These are phyloP conservation scores for Cryptococcus jaspeensis DNA, from an alignment of 1,284 basidiomycete species.

Conservation along the genomic window DNA sequence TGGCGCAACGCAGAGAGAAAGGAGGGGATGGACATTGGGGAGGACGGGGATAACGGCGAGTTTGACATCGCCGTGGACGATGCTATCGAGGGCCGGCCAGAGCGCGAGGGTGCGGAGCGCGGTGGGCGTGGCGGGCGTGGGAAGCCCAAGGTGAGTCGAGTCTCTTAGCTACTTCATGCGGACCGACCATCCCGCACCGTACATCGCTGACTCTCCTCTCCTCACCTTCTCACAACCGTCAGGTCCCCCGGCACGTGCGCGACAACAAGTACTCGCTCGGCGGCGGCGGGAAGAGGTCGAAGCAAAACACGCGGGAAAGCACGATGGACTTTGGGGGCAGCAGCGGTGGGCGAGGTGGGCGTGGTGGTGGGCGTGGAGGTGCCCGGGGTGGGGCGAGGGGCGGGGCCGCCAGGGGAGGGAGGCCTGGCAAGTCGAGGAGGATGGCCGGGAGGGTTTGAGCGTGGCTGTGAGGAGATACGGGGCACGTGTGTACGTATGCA, in stretches of 20 bases:
- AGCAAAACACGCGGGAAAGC: constrained; percentile 76
- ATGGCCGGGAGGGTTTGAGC: constrained; percentile 20
- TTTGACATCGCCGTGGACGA: constrained; percentile 85
- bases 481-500: constrained; percentile 1
- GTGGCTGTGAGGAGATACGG: not conserved
- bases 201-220: not conserved
- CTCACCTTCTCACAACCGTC: not conserved
- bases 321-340: constrained; percentile 66
- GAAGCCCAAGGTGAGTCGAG: constrained; percentile 42
- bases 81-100: constrained; percentile 70
- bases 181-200: not conserved
- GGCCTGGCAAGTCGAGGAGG: constrained; percentile 33
- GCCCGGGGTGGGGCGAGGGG: constrained; percentile 15
- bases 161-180: not conserved
- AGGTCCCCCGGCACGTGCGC: constrained; percentile 64
- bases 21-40: constrained; percentile 73
- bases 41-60: constrained; percentile 57
- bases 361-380: constrained; percentile 41
- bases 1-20: constrained; percentile 64
- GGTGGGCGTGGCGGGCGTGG: constrained; percentile 33
- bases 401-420: constrained; percentile 5
- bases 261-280: constrained; percentile 81
- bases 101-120: constrained; percentile 58
- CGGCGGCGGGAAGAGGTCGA: constrained; percentile 61
- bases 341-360: constrained; percentile 44